A percentile compares a stretch with the other conserved stretches of the same genome.
Conservation (phyloP, 345 rosid species). For the Kandelia obovata region DNA sequence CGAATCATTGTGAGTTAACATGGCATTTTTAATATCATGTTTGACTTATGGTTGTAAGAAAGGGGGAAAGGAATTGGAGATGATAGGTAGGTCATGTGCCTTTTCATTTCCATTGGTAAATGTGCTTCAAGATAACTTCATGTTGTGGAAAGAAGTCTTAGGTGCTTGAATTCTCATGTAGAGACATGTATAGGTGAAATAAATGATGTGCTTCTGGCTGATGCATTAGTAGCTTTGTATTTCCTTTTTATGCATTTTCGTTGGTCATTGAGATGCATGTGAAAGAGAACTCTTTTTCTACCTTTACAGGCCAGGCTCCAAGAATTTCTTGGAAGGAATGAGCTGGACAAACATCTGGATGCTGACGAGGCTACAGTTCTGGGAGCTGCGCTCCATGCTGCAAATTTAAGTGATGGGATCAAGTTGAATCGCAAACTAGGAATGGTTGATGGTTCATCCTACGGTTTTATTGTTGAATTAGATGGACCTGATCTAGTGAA, state of each 20-base stretch:
- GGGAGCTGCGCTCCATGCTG: slow-evolving; percentile 90
- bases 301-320: slow-evolving; percentile 73
- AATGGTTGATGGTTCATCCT: slow-evolving; percentile 88
- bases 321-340: slow-evolving; percentile 88
- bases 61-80: too few relatives aligned
- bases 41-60: too few relatives aligned
- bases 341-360: slow-evolving; percentile 93
- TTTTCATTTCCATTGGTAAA: too few relatives aligned
- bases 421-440: slow-evolving; percentile 94
- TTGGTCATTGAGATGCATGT: not conserved
- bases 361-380: slow-evolving; percentile 99
- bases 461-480: slow-evolving; percentile 67
- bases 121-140: too few relatives aligned
- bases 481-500: slow-evolving; percentile 68
- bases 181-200: slow-evolving; percentile 1
- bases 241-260: slow-evolving; percentile 1
- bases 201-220: not conserved
- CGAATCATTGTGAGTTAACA: too few relatives aligned
- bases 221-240: not conserved
- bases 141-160: too few relatives aligned
- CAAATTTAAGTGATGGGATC: slow-evolving; percentile 98
- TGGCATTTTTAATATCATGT: too few relatives aligned
- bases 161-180: not conserved
- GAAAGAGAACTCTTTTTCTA: slow-evolving; percentile 1
- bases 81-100: too few relatives aligned